Percentiles rank a stretch among this genome's conserved stretches.
Evolutionary conservation across 176 grass and related monocot genomes (phyloP).

Genomic region (Elaeis guineensis): DNA sequence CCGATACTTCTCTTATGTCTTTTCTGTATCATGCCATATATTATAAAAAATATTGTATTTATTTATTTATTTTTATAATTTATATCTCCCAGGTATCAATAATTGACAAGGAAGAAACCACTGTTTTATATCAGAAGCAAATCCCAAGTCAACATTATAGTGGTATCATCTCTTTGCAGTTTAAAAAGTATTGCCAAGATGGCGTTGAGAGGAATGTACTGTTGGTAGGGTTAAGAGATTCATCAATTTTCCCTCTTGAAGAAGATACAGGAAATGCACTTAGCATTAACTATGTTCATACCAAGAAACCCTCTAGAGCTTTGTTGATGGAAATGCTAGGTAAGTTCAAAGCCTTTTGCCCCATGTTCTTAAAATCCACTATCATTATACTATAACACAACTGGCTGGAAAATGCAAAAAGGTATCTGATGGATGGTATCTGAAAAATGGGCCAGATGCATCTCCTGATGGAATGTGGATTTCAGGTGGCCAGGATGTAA

Average conservation of each 20-base stretch:
- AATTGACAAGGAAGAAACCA: conserved; percentile 54
- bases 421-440: too few species aligned
- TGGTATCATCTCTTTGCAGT: conserved; percentile 75
- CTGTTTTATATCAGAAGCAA: conserved; percentile 86
- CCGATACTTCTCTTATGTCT: too few species aligned
- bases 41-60: not conserved
- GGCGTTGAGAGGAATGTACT: conserved; percentile 68
- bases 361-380: not conserved
- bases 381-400: too few species aligned
- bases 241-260: conserved; percentile 65
- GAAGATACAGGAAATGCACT: conserved; percentile 67
- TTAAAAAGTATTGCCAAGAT: conserved; percentile 59
- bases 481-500: conserved; percentile 26
- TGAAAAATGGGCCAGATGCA: conserved; percentile 27
- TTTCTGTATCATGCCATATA: too few species aligned
- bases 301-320: conserved; percentile 75
- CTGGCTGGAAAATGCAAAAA: too few species aligned
- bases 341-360: conserved; percentile 19
- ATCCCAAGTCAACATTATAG: conserved; percentile 57
- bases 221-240: conserved; percentile 69
- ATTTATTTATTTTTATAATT: not conserved
- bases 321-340: conserved; percentile 63
- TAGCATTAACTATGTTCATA: conserved; percentile 50
- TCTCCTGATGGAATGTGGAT: conserved; percentile 13
- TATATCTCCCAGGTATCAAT: conserved; percentile 59